A percentile compares a stretch with the other conserved stretches of the same genome.
Conservation (phyloP, 768 basidiomycete species). For the Mycena kentingensis region DNA sequence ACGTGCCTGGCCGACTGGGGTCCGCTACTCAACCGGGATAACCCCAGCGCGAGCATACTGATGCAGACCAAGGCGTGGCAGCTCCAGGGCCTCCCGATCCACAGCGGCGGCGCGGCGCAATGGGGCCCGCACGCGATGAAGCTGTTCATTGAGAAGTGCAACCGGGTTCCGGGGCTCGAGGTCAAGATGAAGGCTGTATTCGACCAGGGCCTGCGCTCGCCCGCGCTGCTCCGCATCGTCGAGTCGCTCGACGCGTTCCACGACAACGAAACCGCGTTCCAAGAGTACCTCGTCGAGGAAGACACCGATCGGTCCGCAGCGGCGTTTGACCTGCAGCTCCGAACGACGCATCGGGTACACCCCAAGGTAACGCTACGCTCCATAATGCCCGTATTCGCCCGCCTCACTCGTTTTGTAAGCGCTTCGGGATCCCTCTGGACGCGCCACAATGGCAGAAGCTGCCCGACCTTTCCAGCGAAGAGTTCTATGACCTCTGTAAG, state of each 20-base stretch:
- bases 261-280: constrained; percentile 30
- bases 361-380: constrained; percentile 28
- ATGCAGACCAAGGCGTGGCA: constrained; percentile 36
- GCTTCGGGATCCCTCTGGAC: constrained; percentile 31
- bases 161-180: constrained; percentile 19
- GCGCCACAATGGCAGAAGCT: constrained; percentile 24
- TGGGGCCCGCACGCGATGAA: constrained; percentile 16
- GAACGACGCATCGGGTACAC: constrained; percentile 28
- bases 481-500: constrained; percentile 35
- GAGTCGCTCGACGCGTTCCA: constrained; percentile 27
- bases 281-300: constrained; percentile 28
- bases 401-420: no score
- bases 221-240: constrained; percentile 22
- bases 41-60: constrained; percentile 29
- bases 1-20: constrained; percentile 33
- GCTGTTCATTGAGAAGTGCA: constrained; percentile 22
- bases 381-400: not conserved
- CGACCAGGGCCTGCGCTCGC: constrained; percentile 22
- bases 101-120: not conserved
- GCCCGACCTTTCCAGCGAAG: constrained; percentile 31
- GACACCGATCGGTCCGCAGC: constrained; percentile 20
- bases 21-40: constrained; percentile 30
- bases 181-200: constrained; percentile 21
- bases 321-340: constrained; percentile 23
- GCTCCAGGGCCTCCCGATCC: constrained; percentile 7